Evolutionary conservation across 352 stramenopile genomes (phyloP), one percentile per base, ranked within the genome.

Genomic region (Phytopythium helicoides): DNA sequence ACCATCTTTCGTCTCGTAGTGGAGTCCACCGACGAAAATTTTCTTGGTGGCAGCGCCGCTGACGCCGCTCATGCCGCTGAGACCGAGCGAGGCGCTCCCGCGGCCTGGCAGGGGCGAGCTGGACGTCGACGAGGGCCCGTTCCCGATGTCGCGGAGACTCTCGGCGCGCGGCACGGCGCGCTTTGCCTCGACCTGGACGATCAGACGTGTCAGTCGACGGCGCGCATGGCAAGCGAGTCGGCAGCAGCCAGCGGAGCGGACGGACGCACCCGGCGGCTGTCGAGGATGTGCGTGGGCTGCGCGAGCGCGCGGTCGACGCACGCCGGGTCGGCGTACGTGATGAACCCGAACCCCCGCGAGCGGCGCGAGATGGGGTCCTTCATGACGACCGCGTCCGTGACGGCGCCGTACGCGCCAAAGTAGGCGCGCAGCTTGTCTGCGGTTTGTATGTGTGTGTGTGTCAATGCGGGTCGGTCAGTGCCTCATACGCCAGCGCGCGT

Each of bases 1-100:
- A 95, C 86, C 84, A 76, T 97, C 88, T 71, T 96, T 94, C 19
- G 89, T 97, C 64, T 97, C 89, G 62, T 97, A 97, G 69, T 97
- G 89, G 50, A 97, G 71, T 7, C 89, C 89, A 52, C 89, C 89
- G 18, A 97, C 89, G 60, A 97, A 97, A 44, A 97, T 97, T 64
- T 97, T 95, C 62, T 94, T 94, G 19, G 82, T 95, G 31, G 81
- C 78, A 19, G 73, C 78, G 21, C 82, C 86, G n/a, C 83, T 64
- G 22, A 71, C 64, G 66, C 69, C 87, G 50, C 56, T 76, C 12
- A 75, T 66, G 48, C 60, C 83, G 18, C 72, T 71, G 59, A 87
- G 71, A 47, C 67, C 64, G 61, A 47, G 77, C 38, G 60, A 85
- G 11, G 61, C 69, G 55, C 68, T 85, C 21, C 72, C 66, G 53